Conservation (phyloP, 2,329 filamentous ascomycete species). For the Ophiognomonia clavigignenti-juglandacearum region DNA sequence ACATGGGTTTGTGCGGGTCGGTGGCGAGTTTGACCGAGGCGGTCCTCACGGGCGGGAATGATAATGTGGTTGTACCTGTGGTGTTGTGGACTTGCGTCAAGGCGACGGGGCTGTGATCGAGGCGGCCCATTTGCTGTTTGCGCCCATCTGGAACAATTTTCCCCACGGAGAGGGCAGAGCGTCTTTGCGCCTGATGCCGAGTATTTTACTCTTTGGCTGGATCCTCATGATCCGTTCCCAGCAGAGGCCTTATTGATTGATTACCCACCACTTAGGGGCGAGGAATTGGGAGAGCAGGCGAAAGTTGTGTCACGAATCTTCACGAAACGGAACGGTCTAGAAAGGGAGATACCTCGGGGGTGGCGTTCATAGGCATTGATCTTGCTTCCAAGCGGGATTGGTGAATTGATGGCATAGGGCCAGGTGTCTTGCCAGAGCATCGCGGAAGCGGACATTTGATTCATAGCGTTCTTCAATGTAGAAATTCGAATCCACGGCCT, state of each 20-base stretch:
- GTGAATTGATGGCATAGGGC: too few species aligned
- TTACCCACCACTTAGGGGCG: too few species aligned
- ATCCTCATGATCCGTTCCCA: too few species aligned
- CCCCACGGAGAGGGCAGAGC: not conserved
- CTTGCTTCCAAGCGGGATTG: too few species aligned
- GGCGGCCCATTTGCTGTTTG: too few species aligned
- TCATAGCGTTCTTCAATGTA: too few species aligned
- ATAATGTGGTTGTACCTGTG: conserved; percentile 95
- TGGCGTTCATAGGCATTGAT: conserved; percentile 1
- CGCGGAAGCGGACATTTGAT: too few species aligned
- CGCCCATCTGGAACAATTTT: not conserved
- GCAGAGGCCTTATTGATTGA: too few species aligned
- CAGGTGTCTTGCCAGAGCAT: too few species aligned
- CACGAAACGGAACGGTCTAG: conserved; percentile 2
- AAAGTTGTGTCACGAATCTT: not conserved
- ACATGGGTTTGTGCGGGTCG: conserved; percentile 67
- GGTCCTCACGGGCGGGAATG: conserved; percentile 92
- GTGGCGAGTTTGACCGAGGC: conserved; percentile 90
- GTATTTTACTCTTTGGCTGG: too few species aligned
- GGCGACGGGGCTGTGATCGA: conserved; percentile 35
- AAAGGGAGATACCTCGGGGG: conserved; percentile 7
- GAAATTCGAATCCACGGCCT: too few species aligned
- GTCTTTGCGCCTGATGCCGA: too few species aligned
- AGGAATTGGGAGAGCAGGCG: not conserved
- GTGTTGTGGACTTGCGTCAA: conserved; percentile 90